Evolutionary conservation across 805 yeast species (phyloP), one percentile per base, ranked within the genome.

Genomic region (Metschnikowia sp.): DNA sequence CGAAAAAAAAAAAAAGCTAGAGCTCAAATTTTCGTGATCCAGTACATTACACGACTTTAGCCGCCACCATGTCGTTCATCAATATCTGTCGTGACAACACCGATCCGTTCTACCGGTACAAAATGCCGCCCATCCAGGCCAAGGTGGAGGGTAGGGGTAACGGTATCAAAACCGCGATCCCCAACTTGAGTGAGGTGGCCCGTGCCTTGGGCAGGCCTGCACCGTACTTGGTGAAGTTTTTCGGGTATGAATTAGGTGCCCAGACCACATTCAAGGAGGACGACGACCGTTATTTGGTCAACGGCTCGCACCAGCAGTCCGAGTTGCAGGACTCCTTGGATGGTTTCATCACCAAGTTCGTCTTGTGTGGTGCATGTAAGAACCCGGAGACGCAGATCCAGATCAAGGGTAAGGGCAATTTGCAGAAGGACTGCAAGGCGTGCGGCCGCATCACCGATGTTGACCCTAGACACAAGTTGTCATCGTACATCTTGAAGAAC

Each of bases 61-160:
- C 28, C 44, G 35, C 48, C 60, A 74, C 45, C 53, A 89, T 89
- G 96, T 86, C 96, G 47, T 76, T 83, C 59, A 85, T 92, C 65
- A 92, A 94, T 71, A 92, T 94, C 62, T 85, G 96, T 70, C 90
- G 99, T 77, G 97, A 90, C 64, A 94, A 92, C 77, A 83, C 86
- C 63, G 99, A 94, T 76, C 97, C 97, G 39, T 94, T 94, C 70
- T 94, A 94, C 83, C 96, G 99, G 77, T 94, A 94, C 74, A 94
- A 94, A 77, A 94, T 94, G 99, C 99, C 99, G 65, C 86, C 95
- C 37, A 85, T 94, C 71, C 95, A 88, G 74, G 88, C 97, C 58
- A 94, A 94, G 79, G 88, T 88, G 56, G 98, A 94, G 75, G 99
- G 99, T 70, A 82, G 96, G 68, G 99, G 99, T 76, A 94, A 94